Percentiles rank a stretch among this genome's conserved stretches.
Evolutionary conservation across 2,329 filamentous ascomycete genomes (phyloP).

Genomic region (Cadophora gregata): DNA sequence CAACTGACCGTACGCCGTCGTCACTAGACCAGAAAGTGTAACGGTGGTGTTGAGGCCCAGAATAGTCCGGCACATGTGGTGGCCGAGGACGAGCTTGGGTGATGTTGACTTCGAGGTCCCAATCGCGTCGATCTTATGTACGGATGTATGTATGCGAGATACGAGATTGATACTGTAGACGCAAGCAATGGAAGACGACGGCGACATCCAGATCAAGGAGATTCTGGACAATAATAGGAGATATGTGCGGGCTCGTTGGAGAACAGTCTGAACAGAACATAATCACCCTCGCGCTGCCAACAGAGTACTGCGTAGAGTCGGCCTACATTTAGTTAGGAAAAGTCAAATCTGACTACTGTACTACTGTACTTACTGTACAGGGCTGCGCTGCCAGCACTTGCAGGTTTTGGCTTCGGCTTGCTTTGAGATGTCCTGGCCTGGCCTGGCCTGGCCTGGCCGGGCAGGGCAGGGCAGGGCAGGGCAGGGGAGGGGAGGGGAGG

Average conservation of each 20-base stretch:
- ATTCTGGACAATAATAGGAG: slow-evolving; percentile 3
- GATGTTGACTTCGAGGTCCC: neutral
- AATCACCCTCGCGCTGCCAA: neutral
- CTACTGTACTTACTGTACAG: too few species aligned
- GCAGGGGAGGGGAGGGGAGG: neutral
- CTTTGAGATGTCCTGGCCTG: neutral
- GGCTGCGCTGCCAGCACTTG: neutral
- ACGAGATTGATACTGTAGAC: neutral
- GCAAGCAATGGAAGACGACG: neutral
- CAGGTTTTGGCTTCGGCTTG: slow-evolving; percentile 3
- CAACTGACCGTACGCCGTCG: slow-evolving; percentile 10
- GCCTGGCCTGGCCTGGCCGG: too few species aligned
- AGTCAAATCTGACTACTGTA: slow-evolving; percentile 5
- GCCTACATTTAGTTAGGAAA: slow-evolving; percentile 5
- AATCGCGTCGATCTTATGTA: neutral
- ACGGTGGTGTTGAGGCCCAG: slow-evolving; percentile 13
- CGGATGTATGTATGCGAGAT: too few species aligned
- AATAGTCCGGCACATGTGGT: slow-evolving; percentile 11
- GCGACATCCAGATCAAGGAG: slow-evolving; percentile 3
- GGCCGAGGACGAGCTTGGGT: neutral
- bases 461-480: too few species aligned
- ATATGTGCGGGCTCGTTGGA: neutral
- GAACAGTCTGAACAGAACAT: too few species aligned
- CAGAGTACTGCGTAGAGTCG: neutral
- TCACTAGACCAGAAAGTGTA: neutral